A percentile compares a stretch with the other conserved stretches of the same genome.
phyloP scores from a whole-genome alignment of 257 asterid species.

The Scutellaria barbata region DNA sequence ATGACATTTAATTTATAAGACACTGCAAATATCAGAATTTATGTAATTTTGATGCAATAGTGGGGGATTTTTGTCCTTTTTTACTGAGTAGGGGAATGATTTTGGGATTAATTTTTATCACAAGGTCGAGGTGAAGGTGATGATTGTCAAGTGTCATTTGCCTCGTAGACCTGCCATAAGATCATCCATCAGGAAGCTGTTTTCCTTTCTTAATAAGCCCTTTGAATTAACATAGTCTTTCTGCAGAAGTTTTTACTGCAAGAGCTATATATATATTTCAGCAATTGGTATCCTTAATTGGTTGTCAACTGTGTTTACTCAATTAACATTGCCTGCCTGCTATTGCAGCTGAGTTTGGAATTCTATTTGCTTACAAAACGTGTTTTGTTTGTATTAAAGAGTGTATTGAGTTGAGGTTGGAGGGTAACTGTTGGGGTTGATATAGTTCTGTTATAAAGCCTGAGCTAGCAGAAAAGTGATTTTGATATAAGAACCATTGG shows the following conservation, averaged over 20 bases:
- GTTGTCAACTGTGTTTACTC: not conserved
- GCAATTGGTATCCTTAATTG: slow-evolving; percentile 32
- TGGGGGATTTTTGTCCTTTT: slow-evolving; percentile 17
- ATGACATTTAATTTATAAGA: slow-evolving; percentile 26
- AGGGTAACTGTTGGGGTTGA: slow-evolving; percentile 27
- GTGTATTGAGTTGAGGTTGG: slow-evolving; percentile 30
- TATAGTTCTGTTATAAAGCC: slow-evolving; percentile 13
- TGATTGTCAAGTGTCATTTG: slow-evolving; percentile 28
- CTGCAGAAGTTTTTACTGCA: slow-evolving; percentile 26
- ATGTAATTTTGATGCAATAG: slow-evolving; percentile 29
- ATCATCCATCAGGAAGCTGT: slow-evolving; percentile 28
- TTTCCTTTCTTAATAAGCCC: slow-evolving; percentile 28
- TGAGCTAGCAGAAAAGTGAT: too few relatives aligned
- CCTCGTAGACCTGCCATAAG: slow-evolving; percentile 32
- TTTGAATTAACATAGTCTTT: slow-evolving; percentile 33
- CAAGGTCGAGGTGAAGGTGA: slow-evolving; percentile 41
- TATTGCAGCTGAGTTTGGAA: slow-evolving; percentile 14
- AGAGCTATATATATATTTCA: slow-evolving; percentile 16
- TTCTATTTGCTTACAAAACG: slow-evolving; percentile 1
- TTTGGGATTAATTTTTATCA: slow-evolving; percentile 38
- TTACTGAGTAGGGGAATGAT: slow-evolving; percentile 42
- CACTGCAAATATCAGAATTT: slow-evolving; percentile 16
- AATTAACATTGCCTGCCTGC: slow-evolving; percentile 13
- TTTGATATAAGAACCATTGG: too few relatives aligned
- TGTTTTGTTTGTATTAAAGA: slow-evolving; percentile 7